phyloP scores from a whole-genome alignment of 2,329 filamentous ascomycete species.

The Stylonectria norvegica region DNA sequence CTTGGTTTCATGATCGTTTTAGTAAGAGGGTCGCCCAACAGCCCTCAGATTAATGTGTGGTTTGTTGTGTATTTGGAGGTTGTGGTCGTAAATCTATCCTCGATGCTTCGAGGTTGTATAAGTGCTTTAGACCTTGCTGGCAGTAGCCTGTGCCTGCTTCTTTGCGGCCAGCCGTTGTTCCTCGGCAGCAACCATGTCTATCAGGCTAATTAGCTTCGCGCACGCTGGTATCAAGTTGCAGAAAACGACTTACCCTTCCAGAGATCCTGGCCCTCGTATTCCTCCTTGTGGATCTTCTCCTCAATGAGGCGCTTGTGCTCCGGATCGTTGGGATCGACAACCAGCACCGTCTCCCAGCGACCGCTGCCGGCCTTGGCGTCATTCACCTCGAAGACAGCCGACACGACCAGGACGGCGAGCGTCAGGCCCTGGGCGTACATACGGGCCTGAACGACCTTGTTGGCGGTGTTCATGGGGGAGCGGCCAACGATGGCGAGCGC shows the following conservation, averaged over 20 bases:
- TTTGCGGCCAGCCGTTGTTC: constrained; percentile 56
- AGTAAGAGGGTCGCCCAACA: constrained; percentile 3
- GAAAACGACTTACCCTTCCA: constrained; percentile 70
- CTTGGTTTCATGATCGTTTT: too few species aligned
- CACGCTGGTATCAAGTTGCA: not conserved
- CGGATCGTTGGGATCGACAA: constrained; percentile 76
- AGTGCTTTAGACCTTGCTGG: constrained; percentile 20
- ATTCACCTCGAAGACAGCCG: constrained; percentile 73
- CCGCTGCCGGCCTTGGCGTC: constrained; percentile 75
- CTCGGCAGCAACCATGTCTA: constrained; percentile 80
- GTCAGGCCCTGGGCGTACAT: constrained; percentile 91
- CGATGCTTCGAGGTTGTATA: too few species aligned
- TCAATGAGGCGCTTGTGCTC: constrained; percentile 80
- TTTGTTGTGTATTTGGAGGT: too few species aligned
- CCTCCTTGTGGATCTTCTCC: constrained; percentile 83
- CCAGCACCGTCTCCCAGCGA: constrained; percentile 80
- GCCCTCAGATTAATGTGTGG: constrained; percentile 9
- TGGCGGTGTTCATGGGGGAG: constrained; percentile 67
- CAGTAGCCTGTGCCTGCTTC: constrained; percentile 26
- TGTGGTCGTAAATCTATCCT: too few species aligned
- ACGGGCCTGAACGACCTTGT: constrained; percentile 92
- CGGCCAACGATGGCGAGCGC: constrained; percentile 74
- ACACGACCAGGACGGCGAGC: constrained; percentile 76
- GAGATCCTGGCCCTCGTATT: constrained; percentile 84
- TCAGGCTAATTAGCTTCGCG: constrained; percentile 3